Evolutionary conservation across 345 rosid genomes (phyloP).

Genomic region (Atalantia buxifolia): DNA sequence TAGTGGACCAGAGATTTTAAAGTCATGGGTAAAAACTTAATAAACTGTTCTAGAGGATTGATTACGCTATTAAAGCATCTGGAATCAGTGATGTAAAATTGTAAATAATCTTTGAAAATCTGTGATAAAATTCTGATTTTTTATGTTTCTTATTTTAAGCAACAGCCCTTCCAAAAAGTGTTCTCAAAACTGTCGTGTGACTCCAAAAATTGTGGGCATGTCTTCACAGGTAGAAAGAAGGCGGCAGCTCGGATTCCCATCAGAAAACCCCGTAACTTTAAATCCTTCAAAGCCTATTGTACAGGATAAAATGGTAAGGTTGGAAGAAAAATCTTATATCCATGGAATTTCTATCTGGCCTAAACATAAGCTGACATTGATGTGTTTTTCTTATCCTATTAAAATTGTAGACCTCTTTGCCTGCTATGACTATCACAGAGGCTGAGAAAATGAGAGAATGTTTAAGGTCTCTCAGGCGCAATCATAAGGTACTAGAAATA

Average conservation of each 20-base stretch:
- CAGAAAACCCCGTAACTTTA: constrained; percentile 13
- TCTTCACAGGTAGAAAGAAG: constrained; percentile 57
- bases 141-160: neutral
- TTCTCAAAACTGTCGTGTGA: neutral
- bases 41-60: neutral
- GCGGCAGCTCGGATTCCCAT: constrained; percentile 41
- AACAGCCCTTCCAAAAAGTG: neutral
- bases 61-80: neutral
- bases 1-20: neutral
- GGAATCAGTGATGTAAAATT: neutral
- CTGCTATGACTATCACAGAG: constrained; percentile 21
- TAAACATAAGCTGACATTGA: constrained; percentile 1
- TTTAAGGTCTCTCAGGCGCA: constrained; percentile 61
- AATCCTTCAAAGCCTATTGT: constrained; percentile 18
- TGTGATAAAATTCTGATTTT: neutral
- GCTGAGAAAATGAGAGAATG: constrained; percentile 63
- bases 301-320: constrained; percentile 30
- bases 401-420: constrained; percentile 32
- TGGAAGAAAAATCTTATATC: neutral
- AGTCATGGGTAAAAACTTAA: neutral
- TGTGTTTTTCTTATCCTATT: constrained; percentile 5
- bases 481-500: constrained; percentile 41
- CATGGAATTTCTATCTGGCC: neutral
- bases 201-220: neutral
- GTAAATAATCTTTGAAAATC: neutral